Percentiles rank a stretch among this genome's conserved stretches.
Evolutionary conservation across 2,329 filamentous ascomycete species (phyloP).

Genomic region (Colletotrichum neosansevieriae): DNA sequence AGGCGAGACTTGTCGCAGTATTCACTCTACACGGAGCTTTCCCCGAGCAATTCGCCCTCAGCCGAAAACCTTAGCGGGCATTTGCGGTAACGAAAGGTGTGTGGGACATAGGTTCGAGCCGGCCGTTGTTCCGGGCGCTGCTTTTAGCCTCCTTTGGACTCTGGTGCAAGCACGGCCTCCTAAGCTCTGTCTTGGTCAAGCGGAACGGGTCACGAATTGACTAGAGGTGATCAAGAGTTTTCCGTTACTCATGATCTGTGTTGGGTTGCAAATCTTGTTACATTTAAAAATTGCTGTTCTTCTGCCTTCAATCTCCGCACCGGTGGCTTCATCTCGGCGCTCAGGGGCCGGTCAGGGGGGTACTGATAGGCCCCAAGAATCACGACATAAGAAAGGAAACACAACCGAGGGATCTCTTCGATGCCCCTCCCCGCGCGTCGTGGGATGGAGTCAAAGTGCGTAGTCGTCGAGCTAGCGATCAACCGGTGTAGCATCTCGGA

Average conservation of each 20-base stretch:
- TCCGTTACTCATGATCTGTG: not conserved
- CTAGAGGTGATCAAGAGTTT: not conserved
- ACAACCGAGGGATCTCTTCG: constrained; percentile 12
- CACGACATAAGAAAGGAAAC: constrained; percentile 1
- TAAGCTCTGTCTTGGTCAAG: not conserved
- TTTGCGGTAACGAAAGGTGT: constrained; percentile 9
- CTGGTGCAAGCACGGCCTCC: constrained; percentile 4
- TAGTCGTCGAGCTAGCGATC: too few relatives aligned
- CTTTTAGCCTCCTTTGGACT: constrained; percentile 8
- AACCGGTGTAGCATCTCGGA: not conserved
- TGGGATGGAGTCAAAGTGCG: constrained; percentile 9
- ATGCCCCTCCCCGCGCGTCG: not conserved
- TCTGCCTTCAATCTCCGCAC: constrained; percentile 4
- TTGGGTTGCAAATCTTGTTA: too few relatives aligned
- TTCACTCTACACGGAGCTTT: not conserved
- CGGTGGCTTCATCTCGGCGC: constrained; percentile 19
- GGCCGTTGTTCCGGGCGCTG: constrained; percentile 1
- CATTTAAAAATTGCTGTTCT: not conserved
- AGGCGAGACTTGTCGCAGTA: not conserved
- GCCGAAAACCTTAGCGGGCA: not conserved
- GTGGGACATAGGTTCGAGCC: constrained; percentile 10
- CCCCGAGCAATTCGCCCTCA: not conserved
- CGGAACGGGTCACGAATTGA: not conserved
- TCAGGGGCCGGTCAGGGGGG: constrained; percentile 24
- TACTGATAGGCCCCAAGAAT: constrained; percentile 8